Evolutionary conservation across 2,329 filamentous ascomycete genomes (phyloP).

Genomic region (Nigrospora sphaerica): DNA sequence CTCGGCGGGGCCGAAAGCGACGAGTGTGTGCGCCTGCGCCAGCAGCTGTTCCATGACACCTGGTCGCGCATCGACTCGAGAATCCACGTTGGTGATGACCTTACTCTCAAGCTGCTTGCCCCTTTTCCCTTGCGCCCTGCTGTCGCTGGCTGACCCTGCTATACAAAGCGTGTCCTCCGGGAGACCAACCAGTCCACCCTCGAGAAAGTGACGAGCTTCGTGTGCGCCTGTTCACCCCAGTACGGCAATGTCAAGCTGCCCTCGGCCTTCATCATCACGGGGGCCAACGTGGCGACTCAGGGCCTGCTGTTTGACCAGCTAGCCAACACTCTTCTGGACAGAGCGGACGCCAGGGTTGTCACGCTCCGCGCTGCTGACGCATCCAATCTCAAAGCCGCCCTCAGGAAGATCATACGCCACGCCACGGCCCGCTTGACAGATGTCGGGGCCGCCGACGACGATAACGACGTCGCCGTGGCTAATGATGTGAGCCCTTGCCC

Average conservation of each 20-base stretch:
- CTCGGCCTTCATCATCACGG: conserved; percentile 67
- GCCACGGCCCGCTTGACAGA: conserved; percentile 40
- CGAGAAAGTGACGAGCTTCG: conserved; percentile 49
- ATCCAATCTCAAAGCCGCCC: conserved; percentile 63
- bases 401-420: conserved; percentile 68
- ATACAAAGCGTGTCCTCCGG: conserved; percentile 43
- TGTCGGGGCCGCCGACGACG: conserved; percentile 42
- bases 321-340: conserved; percentile 43
- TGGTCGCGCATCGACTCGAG: conserved; percentile 60
- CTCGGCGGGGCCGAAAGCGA: conserved; percentile 46
- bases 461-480: conserved; percentile 34
- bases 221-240: conserved; percentile 28
- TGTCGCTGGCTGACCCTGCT: background rate
- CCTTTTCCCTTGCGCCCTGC: background rate
- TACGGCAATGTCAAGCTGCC: conserved; percentile 46
- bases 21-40: conserved; percentile 43
- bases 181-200: conserved; percentile 56
- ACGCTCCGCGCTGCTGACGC: conserved; percentile 63
- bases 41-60: conserved; percentile 50
- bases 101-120: background rate
- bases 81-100: conserved; percentile 43
- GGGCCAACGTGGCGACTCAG: conserved; percentile 72
- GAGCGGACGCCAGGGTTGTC: conserved; percentile 50
- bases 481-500: conserved; percentile 34
- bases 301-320: conserved; percentile 67